Conservation (phyloP, 2,329 filamentous ascomycete species). For the Epichloe bromicola region DNA sequence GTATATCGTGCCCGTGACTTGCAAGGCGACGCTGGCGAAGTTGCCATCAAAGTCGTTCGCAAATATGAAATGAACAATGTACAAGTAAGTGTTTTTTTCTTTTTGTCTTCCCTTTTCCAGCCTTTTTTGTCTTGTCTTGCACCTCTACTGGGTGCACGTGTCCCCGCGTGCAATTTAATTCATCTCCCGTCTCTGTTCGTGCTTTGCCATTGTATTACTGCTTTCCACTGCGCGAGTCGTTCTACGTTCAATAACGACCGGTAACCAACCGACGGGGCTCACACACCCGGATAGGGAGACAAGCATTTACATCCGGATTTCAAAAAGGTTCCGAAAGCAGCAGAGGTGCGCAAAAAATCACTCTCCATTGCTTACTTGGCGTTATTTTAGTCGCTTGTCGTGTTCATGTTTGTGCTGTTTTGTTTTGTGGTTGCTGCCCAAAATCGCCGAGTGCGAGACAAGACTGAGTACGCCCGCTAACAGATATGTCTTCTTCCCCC, state of each 20-base stretch:
- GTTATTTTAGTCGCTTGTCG: conserved; percentile 21
- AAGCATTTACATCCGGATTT: conserved; percentile 92
- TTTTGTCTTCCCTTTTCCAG: neutral
- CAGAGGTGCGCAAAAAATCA: conserved; percentile 64
- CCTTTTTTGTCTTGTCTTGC: conserved; percentile 7
- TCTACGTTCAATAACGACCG: conserved; percentile 7
- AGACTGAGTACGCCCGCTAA: neutral
- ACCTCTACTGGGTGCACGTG: neutral
- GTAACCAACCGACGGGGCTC: conserved; percentile 41
- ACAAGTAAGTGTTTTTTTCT: conserved; percentile 60
- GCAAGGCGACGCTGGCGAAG: conserved; percentile 59
- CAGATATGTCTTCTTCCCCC: conserved; percentile 3
- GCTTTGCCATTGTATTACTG: conserved; percentile 9
- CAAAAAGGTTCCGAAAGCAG: conserved; percentile 86
- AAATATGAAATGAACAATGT: conserved; percentile 98
- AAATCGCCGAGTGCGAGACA: neutral
- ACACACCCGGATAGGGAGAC: conserved; percentile 55
- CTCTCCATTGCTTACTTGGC: conserved; percentile 21
- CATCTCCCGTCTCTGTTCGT: conserved; percentile 11
- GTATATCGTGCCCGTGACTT: conserved; percentile 81
- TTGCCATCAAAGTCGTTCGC: conserved; percentile 96
- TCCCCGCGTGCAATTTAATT: conserved; percentile 3
- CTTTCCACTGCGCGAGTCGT: conserved; percentile 2
- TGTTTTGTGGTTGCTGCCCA: conserved; percentile 6
- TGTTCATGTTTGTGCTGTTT: conserved; percentile 15